Base-by-base conservation (phyloP, 2,329 filamentous ascomycete species). In the Aspergillus novoparasiticus region DNA sequence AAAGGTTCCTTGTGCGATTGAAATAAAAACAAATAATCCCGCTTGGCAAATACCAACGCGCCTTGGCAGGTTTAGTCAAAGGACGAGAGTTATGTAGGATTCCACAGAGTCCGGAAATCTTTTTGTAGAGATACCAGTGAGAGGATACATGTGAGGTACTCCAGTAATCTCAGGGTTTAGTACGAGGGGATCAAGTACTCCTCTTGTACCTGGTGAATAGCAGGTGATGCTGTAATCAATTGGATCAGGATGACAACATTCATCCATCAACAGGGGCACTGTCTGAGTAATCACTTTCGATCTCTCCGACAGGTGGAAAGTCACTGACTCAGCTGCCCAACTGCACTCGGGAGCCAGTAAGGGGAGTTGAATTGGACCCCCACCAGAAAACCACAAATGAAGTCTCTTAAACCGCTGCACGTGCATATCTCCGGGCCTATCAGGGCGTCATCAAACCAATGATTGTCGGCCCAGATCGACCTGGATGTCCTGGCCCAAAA, bases 381-480 rank as follows among this genome's bases (percentile, higher is more conserved):
- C 34, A 16, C 34, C 6, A 21, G 4, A 34, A 26, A 67, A 64
- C 57, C 63, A 63, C 64, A 65, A 75, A 65, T 74, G 66, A 66
- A 62, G 51, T 55, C 62, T 59, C 60, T 60, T 58, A 46, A 65
- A 53, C 16, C 56, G 26, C 58, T 23, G 64, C 66, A 70, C 68
- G 66, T 69, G 68, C 62, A 51, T 46, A 21, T 19, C 23, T 28
- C 58, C 55, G 54, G 41, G 50, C 66, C 66, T 64, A 68, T 66
- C 60, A 66, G 46, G 16, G 10, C 12, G 14, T 19, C n/a, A 23
- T 10, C 5, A 6, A 39, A 8, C 51, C 51, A 55, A 55, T 55
- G 34, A 36, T 36, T 23, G 28, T 23, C 6, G 21, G 32, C 21
- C 32, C 51, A 55, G 51, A 23, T 54, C 30, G 10, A 36, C 51